Evolutionary conservation across 352 stramenopile species (phyloP), one percentile per base, ranked within the genome.

Genomic region (Plasmopara halstedii): DNA sequence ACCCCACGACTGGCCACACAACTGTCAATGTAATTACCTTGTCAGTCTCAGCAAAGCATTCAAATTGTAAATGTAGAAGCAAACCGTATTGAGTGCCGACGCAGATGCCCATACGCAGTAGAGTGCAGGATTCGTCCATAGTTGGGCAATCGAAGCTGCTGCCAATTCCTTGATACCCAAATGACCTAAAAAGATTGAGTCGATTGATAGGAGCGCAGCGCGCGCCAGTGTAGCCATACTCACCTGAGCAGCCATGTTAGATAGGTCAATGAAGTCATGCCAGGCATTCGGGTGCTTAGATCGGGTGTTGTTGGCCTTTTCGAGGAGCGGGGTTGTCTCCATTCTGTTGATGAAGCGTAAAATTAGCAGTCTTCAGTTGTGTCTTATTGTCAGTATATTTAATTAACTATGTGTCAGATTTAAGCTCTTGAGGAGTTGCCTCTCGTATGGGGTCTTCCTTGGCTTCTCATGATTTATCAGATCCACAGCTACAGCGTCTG

Each of bases 121-220:
- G n/a, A 86, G 63, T 19, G 64, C 67, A 29, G 68, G 69, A 29
- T 66, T 80, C 9, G 72, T 86, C 77, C 77, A 88, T 4, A 88
- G 57, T 33, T 81, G 67, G 4, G 72, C 64, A n/a, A 92, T 58
- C 9, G 83, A 87, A 1, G 70, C 73, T 1, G 64, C 80, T 14
- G 80, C 80, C 9, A 92, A 62, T 39, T 86, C 60, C 25, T 79
- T 64, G 13, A 83, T 59, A 10, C 83, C 83, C n/a, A 91, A 50
- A 46, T 92, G 78, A 2, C 83, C 83, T 7, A 92, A 53, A 49
- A 90, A 91, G 13, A 84, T 58, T 13, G 73, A 68, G 59, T 91
- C 75, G 38, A 89, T 87, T 14, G 81, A 71, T 5, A 69, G 71
- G 36, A 88, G 67, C 19, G 64, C 62, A 50, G 80, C 69, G n/a